A percentile compares a stretch with the other conserved stretches of the same genome.
Evolutionary conservation across 1,284 basidiomycete genomes (phyloP).

Genomic region (Apiotrichum gamsii): DNA sequence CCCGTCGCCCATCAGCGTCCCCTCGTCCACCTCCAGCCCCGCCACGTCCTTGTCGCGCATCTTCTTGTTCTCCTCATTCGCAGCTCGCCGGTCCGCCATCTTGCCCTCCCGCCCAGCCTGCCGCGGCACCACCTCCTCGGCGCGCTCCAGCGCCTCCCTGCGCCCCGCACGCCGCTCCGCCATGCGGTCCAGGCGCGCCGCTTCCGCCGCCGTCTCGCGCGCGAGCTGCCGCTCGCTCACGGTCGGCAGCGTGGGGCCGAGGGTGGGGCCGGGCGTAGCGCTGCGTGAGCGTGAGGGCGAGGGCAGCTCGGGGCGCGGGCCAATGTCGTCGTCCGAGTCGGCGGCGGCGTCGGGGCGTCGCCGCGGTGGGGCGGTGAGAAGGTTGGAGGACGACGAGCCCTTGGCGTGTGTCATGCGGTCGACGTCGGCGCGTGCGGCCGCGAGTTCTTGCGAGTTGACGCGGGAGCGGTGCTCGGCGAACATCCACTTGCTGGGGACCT

Average conservation of each 20-base stretch:
- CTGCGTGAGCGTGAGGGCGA: not conserved
- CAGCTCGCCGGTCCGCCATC: conserved; percentile 41
- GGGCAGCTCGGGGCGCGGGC: too few relatives aligned
- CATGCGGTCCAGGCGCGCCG: conserved; percentile 7
- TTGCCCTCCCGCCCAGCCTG: conserved; percentile 38
- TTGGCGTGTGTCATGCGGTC: conserved; percentile 12
- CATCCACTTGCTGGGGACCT: conserved; percentile 37
- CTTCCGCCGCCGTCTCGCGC: conserved; percentile 26
- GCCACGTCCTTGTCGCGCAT: conserved; percentile 41
- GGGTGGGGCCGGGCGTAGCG: not conserved
- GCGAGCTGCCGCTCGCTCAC: conserved; percentile 39
- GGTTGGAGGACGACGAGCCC: not conserved
- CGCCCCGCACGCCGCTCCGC: conserved; percentile 25
- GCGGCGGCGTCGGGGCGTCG: not conserved
- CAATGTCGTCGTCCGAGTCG: not conserved
- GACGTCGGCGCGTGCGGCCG: conserved; percentile 9
- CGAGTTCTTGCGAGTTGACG: conserved; percentile 22
- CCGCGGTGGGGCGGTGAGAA: not conserved
- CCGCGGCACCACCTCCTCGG: conserved; percentile 41
- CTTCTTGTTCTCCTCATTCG: conserved; percentile 40
- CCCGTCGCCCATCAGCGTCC: conserved; percentile 39
- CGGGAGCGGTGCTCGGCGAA: conserved; percentile 31
- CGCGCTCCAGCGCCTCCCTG: conserved; percentile 23
- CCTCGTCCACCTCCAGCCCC: conserved; percentile 43
- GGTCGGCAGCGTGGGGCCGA: conserved; percentile 28